Evolutionary conservation across 2,329 filamentous ascomycete species (phyloP).

Genomic region (Talaromyces sp.): DNA sequence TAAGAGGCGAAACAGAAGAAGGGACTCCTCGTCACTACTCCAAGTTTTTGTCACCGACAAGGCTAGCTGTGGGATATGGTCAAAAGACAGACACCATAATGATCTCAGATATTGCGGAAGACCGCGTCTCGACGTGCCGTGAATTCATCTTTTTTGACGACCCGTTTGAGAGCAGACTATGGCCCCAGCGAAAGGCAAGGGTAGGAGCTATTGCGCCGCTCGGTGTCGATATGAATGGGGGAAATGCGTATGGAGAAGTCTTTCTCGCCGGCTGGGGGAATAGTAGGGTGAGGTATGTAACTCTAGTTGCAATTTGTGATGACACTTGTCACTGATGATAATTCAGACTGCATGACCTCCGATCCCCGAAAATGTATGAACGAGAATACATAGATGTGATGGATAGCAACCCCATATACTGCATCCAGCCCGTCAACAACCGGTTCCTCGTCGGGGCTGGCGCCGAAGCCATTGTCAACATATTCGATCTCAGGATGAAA

Average conservation of each 20-base stretch:
- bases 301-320: not conserved
- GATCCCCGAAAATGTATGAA: conserved; percentile 45
- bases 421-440: conserved; percentile 51
- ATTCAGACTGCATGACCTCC: conserved; percentile 55
- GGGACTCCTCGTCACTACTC: conserved; percentile 44
- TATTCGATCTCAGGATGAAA: conserved; percentile 57
- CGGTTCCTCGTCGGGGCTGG: conserved; percentile 54
- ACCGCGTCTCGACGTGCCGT: conserved; percentile 35
- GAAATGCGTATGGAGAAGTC: conserved; percentile 39
- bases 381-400: conserved; percentile 51
- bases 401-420: conserved; percentile 56
- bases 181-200: conserved; percentile 16
- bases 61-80: conserved; percentile 48
- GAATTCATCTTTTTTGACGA: conserved; percentile 29
- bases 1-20: conserved; percentile 17
- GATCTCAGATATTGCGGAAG: conserved; percentile 48
- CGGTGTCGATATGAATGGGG: conserved; percentile 16
- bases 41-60: conserved; percentile 47
- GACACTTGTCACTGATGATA: not conserved
- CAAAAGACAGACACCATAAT: conserved; percentile 40
- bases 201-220: conserved; percentile 35
- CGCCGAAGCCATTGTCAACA: conserved; percentile 54
- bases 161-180: conserved; percentile 1
- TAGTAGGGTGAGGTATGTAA: conserved; percentile 41
- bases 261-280: conserved; percentile 60